A percentile compares a stretch with the other conserved stretches of the same genome.
These are phyloP conservation scores for Diplocarpon rosae DNA, from an alignment of 2,329 filamentous ascomycete species.

Conservation along the genomic window DNA sequence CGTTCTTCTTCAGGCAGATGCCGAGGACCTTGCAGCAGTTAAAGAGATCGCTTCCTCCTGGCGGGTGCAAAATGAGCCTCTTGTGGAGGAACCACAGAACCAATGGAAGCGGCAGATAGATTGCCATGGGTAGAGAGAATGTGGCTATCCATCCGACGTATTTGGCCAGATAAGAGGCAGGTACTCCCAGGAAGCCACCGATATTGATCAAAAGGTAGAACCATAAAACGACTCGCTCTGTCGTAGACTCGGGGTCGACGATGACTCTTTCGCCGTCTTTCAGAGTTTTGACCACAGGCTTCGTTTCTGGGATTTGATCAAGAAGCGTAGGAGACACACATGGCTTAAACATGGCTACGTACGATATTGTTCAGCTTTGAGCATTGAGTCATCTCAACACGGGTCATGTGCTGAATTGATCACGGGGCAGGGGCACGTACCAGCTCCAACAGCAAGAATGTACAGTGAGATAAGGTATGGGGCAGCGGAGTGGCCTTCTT, in stretches of 20 bases:
- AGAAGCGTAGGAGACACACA: conserved; percentile 54
- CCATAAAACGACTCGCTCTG: conserved; percentile 32
- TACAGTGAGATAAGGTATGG: conserved; percentile 23
- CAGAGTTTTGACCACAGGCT: conserved; percentile 32
- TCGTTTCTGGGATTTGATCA: conserved; percentile 40
- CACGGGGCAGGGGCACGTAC: conserved; percentile 25
- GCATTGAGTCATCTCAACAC: background rate
- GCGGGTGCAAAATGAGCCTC: conserved; percentile 34
- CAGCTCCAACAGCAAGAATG: conserved; percentile 22
- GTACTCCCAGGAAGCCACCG: conserved; percentile 41
- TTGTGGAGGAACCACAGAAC: conserved; percentile 34
- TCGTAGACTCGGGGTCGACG: conserved; percentile 46
- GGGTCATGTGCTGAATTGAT: conserved; percentile 40
- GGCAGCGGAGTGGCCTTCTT: conserved; percentile 51
- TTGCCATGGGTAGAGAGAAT: conserved; percentile 37
- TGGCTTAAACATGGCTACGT: conserved; percentile 55
- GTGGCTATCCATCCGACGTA: conserved; percentile 40
- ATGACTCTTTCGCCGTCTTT: conserved; percentile 50
- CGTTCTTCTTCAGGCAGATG: conserved; percentile 42
- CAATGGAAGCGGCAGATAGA: conserved; percentile 50
- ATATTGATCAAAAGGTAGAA: conserved; percentile 65
- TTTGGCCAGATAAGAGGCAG: conserved; percentile 33
- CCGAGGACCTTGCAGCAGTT: conserved; percentile 34
- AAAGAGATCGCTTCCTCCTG: conserved; percentile 35
- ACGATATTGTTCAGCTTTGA: too few relatives aligned